These are phyloP conservation scores for Cryptosporidium baileyi DNA, from an alignment of 169 alveolate species.

Conservation along the genomic window DNA sequence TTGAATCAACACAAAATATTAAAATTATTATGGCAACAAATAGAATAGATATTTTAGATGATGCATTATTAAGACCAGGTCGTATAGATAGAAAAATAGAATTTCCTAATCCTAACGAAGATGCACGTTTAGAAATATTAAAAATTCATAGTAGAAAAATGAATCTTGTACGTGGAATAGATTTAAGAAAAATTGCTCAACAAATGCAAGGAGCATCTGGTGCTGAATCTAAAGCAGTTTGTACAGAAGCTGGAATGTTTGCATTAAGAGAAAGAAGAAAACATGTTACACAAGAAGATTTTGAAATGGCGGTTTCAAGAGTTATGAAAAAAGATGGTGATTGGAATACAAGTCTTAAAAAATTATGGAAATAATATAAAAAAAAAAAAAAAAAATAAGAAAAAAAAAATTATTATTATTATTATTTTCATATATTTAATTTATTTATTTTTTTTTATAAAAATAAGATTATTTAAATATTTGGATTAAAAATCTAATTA, in stretches of 20 bases:
- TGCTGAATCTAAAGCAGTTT: constrained; percentile 98
- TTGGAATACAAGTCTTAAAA: constrained; percentile 87
- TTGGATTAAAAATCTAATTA: neutral
- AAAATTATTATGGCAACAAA: constrained; percentile 89
- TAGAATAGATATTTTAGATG: constrained; percentile 87
- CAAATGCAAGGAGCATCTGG: constrained; percentile 96
- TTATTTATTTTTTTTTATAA: neutral
- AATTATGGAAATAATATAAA: constrained; percentile 85
- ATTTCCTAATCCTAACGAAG: constrained; percentile 87
- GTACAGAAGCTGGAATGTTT: constrained; percentile 99
- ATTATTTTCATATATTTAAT: neutral
- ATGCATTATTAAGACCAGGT: constrained; percentile 88
- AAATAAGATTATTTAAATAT: neutral
- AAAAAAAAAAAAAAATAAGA: neutral
- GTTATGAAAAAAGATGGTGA: constrained; percentile 94
- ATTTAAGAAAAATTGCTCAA: constrained; percentile 91
- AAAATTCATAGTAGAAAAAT: constrained; percentile 96
- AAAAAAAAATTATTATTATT: neutral
- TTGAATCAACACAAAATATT: constrained; percentile 83
- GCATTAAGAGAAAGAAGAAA: constrained; percentile 98
- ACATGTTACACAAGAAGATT: constrained; percentile 98
- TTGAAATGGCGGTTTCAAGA: constrained; percentile 94
- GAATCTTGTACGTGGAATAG: constrained; percentile 97
- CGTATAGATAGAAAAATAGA: constrained; percentile 97
- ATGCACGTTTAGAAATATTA: constrained; percentile 93